These are phyloP conservation scores for Talaromyces trachyspermus DNA, from an alignment of 495 filamentous ascomycete species.

Conservation along the genomic window DNA sequence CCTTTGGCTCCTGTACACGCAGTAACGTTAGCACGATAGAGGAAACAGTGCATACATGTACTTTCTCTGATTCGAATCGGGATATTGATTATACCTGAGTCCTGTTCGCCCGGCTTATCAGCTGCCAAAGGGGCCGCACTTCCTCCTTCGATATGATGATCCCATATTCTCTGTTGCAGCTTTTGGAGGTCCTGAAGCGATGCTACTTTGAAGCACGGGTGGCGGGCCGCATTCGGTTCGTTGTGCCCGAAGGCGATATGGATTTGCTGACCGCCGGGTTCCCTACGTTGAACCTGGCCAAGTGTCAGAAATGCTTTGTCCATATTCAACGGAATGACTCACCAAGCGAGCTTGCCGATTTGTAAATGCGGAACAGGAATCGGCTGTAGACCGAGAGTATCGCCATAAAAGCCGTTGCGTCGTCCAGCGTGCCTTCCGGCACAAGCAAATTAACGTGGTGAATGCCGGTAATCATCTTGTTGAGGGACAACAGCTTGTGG, in stretches of 20 bases:
- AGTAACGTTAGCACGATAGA: too few species aligned
- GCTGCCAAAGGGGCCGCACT: conserved; percentile 42
- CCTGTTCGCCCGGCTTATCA: conserved; percentile 46
- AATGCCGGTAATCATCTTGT: conserved; percentile 50
- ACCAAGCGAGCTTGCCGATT: conserved; percentile 45
- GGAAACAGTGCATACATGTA: too few species aligned
- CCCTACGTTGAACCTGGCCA: conserved; percentile 48
- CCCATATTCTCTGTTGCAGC: conserved; percentile 44
- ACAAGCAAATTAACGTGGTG: conserved; percentile 56
- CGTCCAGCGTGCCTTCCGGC: conserved; percentile 42
- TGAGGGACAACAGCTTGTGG: too few species aligned
- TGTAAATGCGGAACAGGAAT: conserved; percentile 45
- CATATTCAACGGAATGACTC: conserved; percentile 3
- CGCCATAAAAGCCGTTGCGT: conserved; percentile 50
- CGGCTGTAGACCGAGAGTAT: conserved; percentile 43
- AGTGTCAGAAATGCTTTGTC: background rate
- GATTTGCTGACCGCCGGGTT: conserved; percentile 49
- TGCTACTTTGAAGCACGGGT: conserved; percentile 51
- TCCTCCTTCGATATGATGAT: conserved; percentile 43
- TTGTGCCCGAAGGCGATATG: conserved; percentile 48
- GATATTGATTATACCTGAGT: conserved; percentile 47
- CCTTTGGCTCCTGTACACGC: conserved; percentile 40
- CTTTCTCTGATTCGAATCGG: too few species aligned
- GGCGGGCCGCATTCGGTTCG: conserved; percentile 36
- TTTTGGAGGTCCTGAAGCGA: conserved; percentile 36